Evolutionary conservation across 2,329 filamentous ascomycete species (phyloP), one percentile per base, ranked within the genome.

Genomic region (Aspergillus pseudoviridinutans): DNA sequence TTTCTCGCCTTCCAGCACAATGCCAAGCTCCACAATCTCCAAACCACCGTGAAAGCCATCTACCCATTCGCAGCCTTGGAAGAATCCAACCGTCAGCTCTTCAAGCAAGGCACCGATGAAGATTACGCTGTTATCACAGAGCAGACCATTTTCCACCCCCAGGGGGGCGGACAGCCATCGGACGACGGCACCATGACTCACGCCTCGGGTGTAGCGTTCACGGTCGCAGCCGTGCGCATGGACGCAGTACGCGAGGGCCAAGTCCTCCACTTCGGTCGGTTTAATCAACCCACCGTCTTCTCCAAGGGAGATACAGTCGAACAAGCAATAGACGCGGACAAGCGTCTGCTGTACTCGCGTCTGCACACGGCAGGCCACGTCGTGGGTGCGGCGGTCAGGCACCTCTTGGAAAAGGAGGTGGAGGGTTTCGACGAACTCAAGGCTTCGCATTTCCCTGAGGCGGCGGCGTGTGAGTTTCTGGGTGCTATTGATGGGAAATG

Each of bases 281-380:
- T 88, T 66, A 57, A 35, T 17, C 4, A 14, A 4, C 61, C 58
- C 3, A 50, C 58, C 0, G 49, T 56, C 9, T 83, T 86, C 56
- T 54, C 66, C 1, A 51, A 70, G 0, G 80, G 79, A 2, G 74
- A 81, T 0, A 60, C 68, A 0, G 76, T 87, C 14, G 73, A 75
- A 7, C 88, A 90, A 66, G 63, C 67, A 12, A 84, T 91, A 56
- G 83, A 91, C 67, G 72, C 65, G 0, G 79, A 82, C 20, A 87
- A 85, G 61, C 81, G 89, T 0, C 66, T 79, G 0, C 76, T 89
- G 0, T 85, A 87, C 73, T 90, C 87, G 0, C 82, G 88, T 1
- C 79, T 88, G 0, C 89, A 92, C 71, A 91, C 88, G 0, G 88
- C 87, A 0, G 89, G 89, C 35, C 89, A 92, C 64, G 83, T 91